Percentiles rank a stretch among this genome's conserved stretches.
These are phyloP conservation scores for Nitzschia palea DNA, from an alignment of 108 stramenopile species.

Conservation along the genomic window DNA sequence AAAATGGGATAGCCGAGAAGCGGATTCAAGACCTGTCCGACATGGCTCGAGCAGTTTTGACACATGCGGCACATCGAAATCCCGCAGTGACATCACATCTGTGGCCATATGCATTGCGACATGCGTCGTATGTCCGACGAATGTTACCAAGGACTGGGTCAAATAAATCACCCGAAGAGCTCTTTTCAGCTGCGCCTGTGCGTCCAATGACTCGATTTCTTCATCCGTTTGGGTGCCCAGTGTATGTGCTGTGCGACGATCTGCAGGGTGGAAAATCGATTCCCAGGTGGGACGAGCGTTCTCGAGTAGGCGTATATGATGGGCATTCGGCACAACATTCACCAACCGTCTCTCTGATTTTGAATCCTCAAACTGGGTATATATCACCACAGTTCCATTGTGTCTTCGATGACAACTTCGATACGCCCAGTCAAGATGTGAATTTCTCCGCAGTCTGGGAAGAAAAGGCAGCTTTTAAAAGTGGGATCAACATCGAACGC, in stretches of 20 bases:
- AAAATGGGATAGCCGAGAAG: too few species aligned
- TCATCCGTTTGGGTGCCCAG: background rate
- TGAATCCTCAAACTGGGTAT: slow-evolving; percentile 26
- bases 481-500: too few species aligned
- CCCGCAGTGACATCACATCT: too few species aligned
- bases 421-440: slow-evolving; percentile 3
- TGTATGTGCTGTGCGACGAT: too few species aligned
- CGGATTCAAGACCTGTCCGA: too few species aligned
- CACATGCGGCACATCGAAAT: too few species aligned
- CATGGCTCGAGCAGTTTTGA: too few species aligned
- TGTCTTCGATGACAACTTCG: slow-evolving; percentile 21
- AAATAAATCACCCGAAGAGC: background rate
- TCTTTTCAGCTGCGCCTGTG: background rate
- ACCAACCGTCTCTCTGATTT: slow-evolving; percentile 26
- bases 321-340: slow-evolving; percentile 28
- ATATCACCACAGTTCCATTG: slow-evolving; percentile 34
- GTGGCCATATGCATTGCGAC: background rate
- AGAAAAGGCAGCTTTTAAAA: too few species aligned
- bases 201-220: background rate
- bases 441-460: background rate
- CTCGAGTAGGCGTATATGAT: slow-evolving; percentile 29
- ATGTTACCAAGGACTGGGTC: background rate
- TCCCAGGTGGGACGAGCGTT: too few species aligned
- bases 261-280: too few species aligned
- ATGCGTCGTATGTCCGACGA: background rate